Evolutionary conservation across 2,329 filamentous ascomycete genomes (phyloP).

Genomic region (Ploettnerulaceae sp.): DNA sequence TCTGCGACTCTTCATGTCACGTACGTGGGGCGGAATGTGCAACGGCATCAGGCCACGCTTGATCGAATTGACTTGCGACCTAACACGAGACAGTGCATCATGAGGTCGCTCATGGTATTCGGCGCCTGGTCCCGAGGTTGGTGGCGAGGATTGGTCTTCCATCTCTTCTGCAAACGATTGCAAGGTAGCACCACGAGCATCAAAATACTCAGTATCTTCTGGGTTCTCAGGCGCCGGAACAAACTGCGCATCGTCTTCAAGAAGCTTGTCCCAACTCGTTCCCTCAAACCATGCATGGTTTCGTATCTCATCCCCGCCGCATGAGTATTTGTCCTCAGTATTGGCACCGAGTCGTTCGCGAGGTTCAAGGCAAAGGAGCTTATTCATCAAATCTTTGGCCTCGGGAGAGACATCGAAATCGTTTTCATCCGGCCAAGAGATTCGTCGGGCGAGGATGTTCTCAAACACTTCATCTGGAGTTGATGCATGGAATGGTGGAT

Average conservation of each 20-base stretch:
- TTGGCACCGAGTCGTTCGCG: conserved; percentile 80
- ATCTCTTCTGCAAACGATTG: conserved; percentile 92
- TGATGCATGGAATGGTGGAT: conserved; percentile 85
- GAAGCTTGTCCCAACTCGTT: conserved; percentile 80
- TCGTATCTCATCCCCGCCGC: conserved; percentile 87
- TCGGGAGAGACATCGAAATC: conserved; percentile 78
- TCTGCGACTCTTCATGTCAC: conserved; percentile 80
- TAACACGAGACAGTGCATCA: conserved; percentile 85
- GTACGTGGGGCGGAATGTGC: conserved; percentile 93
- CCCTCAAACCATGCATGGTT: conserved; percentile 83
- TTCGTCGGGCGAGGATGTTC: conserved; percentile 84
- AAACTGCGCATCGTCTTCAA: conserved; percentile 96
- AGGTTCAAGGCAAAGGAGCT: conserved; percentile 79
- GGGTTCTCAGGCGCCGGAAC: conserved; percentile 88
- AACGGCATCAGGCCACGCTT: conserved; percentile 92
- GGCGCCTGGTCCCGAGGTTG: conserved; percentile 60
- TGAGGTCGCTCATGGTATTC: conserved; percentile 89
- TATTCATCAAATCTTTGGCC: conserved; percentile 92
- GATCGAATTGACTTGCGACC: conserved; percentile 78
- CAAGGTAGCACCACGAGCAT: conserved; percentile 82
- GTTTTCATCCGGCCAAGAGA: conserved; percentile 85
- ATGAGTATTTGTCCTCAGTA: conserved; percentile 72
- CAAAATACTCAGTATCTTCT: conserved; percentile 98
- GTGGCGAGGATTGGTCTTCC: conserved; percentile 78
- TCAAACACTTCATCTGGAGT: conserved; percentile 94